Evolutionary conservation across 495 filamentous ascomycete species (phyloP), one percentile per base, ranked within the genome.

Genomic region (Acidiella bohemica): DNA sequence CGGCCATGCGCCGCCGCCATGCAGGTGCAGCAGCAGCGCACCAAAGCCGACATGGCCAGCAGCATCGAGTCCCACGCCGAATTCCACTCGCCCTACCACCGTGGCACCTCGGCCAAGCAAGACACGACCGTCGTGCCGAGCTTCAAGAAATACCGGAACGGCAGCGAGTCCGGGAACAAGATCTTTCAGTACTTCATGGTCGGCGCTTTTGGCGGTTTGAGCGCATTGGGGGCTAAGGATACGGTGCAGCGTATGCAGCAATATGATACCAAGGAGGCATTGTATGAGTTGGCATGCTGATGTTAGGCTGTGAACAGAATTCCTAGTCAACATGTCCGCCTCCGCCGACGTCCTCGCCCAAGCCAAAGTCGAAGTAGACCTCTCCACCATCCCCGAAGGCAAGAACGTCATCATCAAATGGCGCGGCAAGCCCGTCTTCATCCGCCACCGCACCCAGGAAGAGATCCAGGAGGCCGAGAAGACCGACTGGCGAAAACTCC

Each of bases 381-480:
- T 99, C 46, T 66, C 69, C 52, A 59, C 80, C 36, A 95, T 99
- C 57, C 90, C 92, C 28, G 88, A 95, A 71, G 90, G 92, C 74
- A 99, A 96, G 81, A 99, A 99, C 67, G 90, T 96, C 62, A 92
- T 96, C 65, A 88, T 99, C 73, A 99, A 99, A 73, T 99, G 92
- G 92, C 80, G 92, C 68, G 92, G 92, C 59, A 99, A 99, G 78
- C 92, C 92, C 61, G 84, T 99, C 63, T 96, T 99, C 75, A 86
- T 99, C 76, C 88, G 92, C 61, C 92, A 99, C 78, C 84, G 92
- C 51, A 99, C 92, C 25, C 61, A 68, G 27, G 70, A 67, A 41
- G 75, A 78, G 55, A 71, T 78, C 50, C 60, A 72, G 42, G 72
- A 75, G 5, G 61, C 64, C 22, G 70, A 75, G 46, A 67, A 66